Base-by-base conservation (phyloP, 768 basidiomycete genomes). In the Collybiopsis confluens region DNA sequence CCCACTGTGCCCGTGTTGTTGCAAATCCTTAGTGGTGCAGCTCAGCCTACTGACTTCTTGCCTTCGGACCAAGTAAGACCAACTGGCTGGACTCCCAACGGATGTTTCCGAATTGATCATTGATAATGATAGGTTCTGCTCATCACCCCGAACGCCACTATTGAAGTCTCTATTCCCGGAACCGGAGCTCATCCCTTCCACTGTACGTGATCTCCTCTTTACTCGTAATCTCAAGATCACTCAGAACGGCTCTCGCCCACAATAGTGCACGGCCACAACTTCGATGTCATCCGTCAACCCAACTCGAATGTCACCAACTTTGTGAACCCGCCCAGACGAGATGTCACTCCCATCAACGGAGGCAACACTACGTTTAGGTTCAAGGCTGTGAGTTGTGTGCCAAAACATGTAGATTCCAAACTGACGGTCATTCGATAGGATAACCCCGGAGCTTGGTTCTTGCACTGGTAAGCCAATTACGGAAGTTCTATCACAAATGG, bases 381-480 rank as follows among this genome's bases (percentile, higher is more conserved):
- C 67, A 58, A 20, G 62, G 59, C 18, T 20, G 45, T 46, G 33
- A 7, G 45, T 35, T 27, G 33, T 16, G 27, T 15, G 6, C 50
- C 20, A 16, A 18, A 21, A 43, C 36, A 7, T 1, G 13, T 24
- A 44, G 36, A 28, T 42, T 18, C 23, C 10, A 26, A 41, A 30
- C 20, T 41, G 15, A 38, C 33, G 5, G 16, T 16, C 10, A 7
- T 33, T 27, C 58, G 58, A 62, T 64, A 61, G 35, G 79, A 82
- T 56, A 87, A 86, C 66, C 71, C 86, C 0, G 86, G 85, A 21
- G 77, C 79, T 5, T 83, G 81, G 78, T 73, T 78, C 67, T 66
- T 77, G 45, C 76, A 76, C 51, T 71, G 71, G 72, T 73, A 35
- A 43, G 61, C 49, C 37, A 21, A 45, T 5, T 2, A n/a, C 23